Evolutionary conservation across 2,329 filamentous ascomycete genomes (phyloP).

Genomic region (Aspergillus pseudonomiae): DNA sequence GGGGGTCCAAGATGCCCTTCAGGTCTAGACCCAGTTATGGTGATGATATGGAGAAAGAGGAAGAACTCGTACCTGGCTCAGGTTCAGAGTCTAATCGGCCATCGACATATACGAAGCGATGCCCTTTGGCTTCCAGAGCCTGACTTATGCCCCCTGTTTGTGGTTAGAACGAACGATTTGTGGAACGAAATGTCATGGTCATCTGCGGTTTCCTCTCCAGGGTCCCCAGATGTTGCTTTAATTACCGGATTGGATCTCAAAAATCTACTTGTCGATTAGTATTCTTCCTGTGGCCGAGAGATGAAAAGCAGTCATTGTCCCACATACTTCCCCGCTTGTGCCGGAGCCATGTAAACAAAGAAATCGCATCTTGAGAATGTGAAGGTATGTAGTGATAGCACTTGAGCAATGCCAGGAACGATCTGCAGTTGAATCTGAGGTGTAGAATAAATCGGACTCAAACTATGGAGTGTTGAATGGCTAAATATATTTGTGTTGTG

Average conservation of each 20-base stretch:
- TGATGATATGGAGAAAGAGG: neutral
- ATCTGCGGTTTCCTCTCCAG: neutral
- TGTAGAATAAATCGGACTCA: neutral
- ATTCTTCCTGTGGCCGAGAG: neutral
- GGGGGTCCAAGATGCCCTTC: conserved; percentile 33
- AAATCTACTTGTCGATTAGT: conserved; percentile 25
- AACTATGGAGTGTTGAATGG: neutral
- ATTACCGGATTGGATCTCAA: conserved; percentile 37
- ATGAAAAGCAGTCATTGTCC: neutral
- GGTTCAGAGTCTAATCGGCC: conserved; percentile 28
- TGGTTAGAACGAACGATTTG: conserved; percentile 7
- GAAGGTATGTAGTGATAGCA: neutral
- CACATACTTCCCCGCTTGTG: conserved; percentile 35
- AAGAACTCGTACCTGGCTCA: conserved; percentile 28
- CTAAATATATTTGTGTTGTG: neutral
- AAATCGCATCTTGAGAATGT: conserved; percentile 29
- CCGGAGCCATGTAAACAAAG: conserved; percentile 37
- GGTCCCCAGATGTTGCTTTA: neutral
- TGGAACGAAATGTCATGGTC: neutral
- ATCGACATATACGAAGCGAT: conserved; percentile 34
- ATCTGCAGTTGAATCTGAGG: neutral
- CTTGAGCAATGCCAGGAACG: neutral
- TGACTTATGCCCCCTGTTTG: conserved; percentile 33
- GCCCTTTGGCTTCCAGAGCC: conserved; percentile 29
- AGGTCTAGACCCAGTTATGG: conserved; percentile 26